Base-by-base conservation (phyloP, 805 yeast species). In the Kodamaea fukazawae region DNA sequence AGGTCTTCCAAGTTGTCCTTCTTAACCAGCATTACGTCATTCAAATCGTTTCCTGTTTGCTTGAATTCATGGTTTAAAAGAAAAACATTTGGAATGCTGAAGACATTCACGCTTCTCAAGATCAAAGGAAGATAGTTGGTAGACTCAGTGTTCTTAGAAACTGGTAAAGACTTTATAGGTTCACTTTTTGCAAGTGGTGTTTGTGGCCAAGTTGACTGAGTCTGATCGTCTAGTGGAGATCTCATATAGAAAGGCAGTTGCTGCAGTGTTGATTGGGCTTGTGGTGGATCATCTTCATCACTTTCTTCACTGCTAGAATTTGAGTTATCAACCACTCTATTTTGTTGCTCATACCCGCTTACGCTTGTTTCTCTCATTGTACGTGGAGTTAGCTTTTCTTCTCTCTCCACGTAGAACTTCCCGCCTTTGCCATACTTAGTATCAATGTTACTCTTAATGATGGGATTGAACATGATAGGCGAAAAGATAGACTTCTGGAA, bases 401-500 rank as follows among this genome's bases (percentile, higher is more conserved):
- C 73, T 34, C 61, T 57, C 4, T 61, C 65, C 11, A 85, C 86
- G 55, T 81, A 89, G 55, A 86, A 91, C 54, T 90, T 85, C 2
- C 99, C 99, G 4, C 99, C 99, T 47, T 75, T 74, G 9, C 83
- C 82, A 53, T 91, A 91, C 54, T 91, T 91, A 41, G 85, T 79
- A 55, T 91, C 98, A 29, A 91, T 81, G 42, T 76, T 79, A 34
- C 77, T 75, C 41, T 79, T 81, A 40, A 87, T 83, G 13, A 83
- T 74, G 0, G 96, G 96, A 51, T 86, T 84, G 63, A 89, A 90
- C 30, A 75, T 72, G 30, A 89, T 67, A 0, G 96, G 95, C 0
- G 96, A 86, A 60, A 88, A 90, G 0, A 83, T 78, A 31, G 96
- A 86, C 41, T 38, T 38, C 12, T 29, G 37, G 3, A 29, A 29